Evolutionary conservation across 1,139 yeast species (phyloP), one percentile per base, ranked within the genome.

Genomic region (Blastobotrys persicus): DNA sequence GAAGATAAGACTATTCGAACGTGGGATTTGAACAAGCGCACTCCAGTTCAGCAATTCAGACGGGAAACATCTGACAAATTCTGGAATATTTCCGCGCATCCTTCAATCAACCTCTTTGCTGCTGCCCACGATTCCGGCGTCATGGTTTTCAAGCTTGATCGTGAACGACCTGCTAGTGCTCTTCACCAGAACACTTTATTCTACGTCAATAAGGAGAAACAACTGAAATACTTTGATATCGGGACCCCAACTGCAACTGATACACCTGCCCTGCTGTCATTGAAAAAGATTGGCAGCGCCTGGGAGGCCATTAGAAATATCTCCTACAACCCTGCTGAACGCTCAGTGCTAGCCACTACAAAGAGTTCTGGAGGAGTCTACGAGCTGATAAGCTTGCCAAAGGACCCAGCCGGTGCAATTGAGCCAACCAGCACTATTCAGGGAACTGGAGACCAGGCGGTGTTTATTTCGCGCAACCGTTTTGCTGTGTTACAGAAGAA

Each of bases 91-190:
- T 83, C 91, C 17, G 79, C 89, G 44, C 99, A 94, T 67, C 97
- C 97, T 52, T 75, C 78, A 45, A 85, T 91, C 69, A 92, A 92
- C 67, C 77, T 92, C 63, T 91, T 92, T 73, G 98, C 97, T 46
- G 87, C 97, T 35, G 94, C 96, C 63, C 98, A 92, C 70, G 98
- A 94, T 69, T 79, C 89, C 12, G 99, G 99, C 65, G 96, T 91
- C 28, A 91, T 92, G 96, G 95, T 94, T 48, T 94, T 94, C 79
- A 94, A 94, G 72, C 78, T 94, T 55, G 98, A 89, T 68, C 85
- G 98, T 65, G 99, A 94, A 75, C 83, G 98, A 68, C 98, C 98
- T 18, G 96, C 98, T 17, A 79, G 80, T 61, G 74, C 89, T 2
- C 68, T 84, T 38, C 81, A 80, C 71, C 94, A 86, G 65, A 80